Evolutionary conservation across 2,329 filamentous ascomycete species (phyloP).

Genomic region (Tothia fuscella): DNA sequence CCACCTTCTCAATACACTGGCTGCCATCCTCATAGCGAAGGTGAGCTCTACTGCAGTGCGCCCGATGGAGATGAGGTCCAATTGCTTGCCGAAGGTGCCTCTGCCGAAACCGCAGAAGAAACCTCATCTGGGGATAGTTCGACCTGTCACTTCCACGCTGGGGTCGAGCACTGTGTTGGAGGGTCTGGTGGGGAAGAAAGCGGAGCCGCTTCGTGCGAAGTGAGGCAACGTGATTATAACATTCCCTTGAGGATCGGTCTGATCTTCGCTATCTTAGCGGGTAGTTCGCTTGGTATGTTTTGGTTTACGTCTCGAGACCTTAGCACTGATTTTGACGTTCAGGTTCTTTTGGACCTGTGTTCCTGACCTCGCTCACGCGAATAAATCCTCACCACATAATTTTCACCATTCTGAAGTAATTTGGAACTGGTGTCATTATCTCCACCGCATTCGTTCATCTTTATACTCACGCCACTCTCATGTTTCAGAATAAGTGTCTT

Average conservation of each 20-base stretch:
- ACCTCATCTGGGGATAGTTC: constrained; percentile 19
- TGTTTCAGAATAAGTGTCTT: constrained; percentile 61
- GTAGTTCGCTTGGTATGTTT: constrained; percentile 48
- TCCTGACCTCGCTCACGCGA: constrained; percentile 47
- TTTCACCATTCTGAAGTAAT: constrained; percentile 56
- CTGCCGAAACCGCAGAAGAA: constrained; percentile 16
- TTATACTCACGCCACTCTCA: constrained; percentile 54
- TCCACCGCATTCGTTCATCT: constrained; percentile 60
- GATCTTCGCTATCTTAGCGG: constrained; percentile 58
- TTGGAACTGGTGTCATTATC: constrained; percentile 61
- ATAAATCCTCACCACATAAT: constrained; percentile 34
- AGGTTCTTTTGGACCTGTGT: constrained; percentile 54
- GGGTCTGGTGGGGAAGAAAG: constrained; percentile 31
- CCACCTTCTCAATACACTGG: constrained; percentile 50
- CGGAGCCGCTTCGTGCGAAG: constrained; percentile 32
- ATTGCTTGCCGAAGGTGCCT: constrained; percentile 31
- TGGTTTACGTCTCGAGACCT: neutral
- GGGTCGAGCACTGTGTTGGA: constrained; percentile 55
- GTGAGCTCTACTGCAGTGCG: constrained; percentile 50
- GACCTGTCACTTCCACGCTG: constrained; percentile 63
- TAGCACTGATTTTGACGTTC: constrained; percentile 10
- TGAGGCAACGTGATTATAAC: constrained; percentile 48
- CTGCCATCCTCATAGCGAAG: constrained; percentile 48
- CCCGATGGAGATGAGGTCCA: constrained; percentile 49
- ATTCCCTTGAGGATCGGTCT: constrained; percentile 52